Percentiles rank a stretch among this genome's conserved stretches.
Conservation (phyloP, 1,284 basidiomycete species). For the Cutaneotrichosporon spelunceum region DNA sequence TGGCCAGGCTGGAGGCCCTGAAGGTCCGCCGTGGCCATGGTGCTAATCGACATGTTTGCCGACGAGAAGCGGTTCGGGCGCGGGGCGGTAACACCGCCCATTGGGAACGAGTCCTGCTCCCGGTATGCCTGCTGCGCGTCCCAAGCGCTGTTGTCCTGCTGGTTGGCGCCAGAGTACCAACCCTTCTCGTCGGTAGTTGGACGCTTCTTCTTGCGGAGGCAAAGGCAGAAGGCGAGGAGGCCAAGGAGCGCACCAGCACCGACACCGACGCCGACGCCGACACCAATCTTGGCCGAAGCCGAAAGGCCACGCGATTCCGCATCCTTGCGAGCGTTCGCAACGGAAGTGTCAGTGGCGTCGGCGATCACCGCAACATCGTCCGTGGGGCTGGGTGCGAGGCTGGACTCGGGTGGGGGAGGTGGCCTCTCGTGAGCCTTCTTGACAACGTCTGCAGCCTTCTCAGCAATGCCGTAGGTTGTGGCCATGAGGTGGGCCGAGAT, state of each 20-base stretch:
- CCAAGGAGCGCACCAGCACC: conserved; percentile 37
- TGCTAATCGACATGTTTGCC: conserved; percentile 30
- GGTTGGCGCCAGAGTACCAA: conserved; percentile 29
- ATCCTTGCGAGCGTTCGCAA: conserved; percentile 23
- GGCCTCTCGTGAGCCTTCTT: conserved; percentile 36
- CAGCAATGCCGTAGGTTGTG: conserved; percentile 65
- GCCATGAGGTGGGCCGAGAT: conserved; percentile 52
- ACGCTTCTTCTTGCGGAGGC: conserved; percentile 28
- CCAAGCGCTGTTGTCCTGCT: conserved; percentile 24
- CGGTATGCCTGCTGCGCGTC: conserved; percentile 33
- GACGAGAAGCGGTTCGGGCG: conserved; percentile 28
- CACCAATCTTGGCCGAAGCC: conserved; percentile 39
- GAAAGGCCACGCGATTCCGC: conserved; percentile 15
- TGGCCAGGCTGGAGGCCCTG: conserved; percentile 19
- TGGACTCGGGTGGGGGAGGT: conserved; percentile 8
- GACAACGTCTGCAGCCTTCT: conserved; percentile 65
- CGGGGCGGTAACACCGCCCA: conserved; percentile 24
- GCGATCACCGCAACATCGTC: conserved; percentile 28
- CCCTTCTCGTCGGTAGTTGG: conserved; percentile 28
- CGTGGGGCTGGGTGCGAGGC: conserved; percentile 11
- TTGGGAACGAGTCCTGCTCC: conserved; percentile 29
- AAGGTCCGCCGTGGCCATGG: conserved; percentile 47
- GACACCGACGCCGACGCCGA: conserved; percentile 43
- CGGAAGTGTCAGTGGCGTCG: conserved; percentile 32
- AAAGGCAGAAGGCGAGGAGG: conserved; percentile 35